These are phyloP conservation scores for Saccharomycopsis schoenii DNA, from an alignment of 805 yeast genomes.

Conservation along the genomic window DNA sequence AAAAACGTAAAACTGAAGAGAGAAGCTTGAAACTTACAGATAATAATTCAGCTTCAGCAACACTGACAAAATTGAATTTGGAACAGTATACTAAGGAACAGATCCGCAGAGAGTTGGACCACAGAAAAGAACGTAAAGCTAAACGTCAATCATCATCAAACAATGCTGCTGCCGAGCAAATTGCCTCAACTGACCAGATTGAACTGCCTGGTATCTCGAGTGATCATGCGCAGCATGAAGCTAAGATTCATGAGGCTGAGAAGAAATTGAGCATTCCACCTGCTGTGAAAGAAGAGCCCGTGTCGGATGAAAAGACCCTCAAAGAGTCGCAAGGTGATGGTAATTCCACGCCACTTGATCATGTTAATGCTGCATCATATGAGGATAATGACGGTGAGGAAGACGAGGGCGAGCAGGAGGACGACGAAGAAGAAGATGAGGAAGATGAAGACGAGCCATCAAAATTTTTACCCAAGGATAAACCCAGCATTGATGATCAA, in stretches of 20 bases:
- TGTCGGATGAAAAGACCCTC: background rate
- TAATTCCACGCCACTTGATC: background rate
- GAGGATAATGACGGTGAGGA: background rate
- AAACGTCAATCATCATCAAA: conserved; percentile 31
- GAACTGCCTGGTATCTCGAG: background rate
- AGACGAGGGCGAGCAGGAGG: conserved; percentile 3
- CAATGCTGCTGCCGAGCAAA: background rate
- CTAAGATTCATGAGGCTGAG: background rate
- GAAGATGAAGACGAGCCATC: conserved; percentile 5
- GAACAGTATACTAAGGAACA: conserved; percentile 13
- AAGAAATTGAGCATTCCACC: background rate
- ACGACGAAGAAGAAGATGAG: conserved; percentile 5
- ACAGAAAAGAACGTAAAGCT: conserved; percentile 27
- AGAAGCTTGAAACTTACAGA: conserved; percentile 11
- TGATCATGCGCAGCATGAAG: background rate
- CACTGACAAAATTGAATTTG: conserved; percentile 4
- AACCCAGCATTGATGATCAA: background rate
- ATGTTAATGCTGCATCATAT: background rate
- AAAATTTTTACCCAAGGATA: background rate
- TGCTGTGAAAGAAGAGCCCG: background rate
- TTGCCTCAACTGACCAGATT: background rate
- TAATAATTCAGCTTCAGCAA: background rate
- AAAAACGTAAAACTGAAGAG: conserved; percentile 20
- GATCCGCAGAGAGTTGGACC: conserved; percentile 26
- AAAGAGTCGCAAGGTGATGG: background rate